Percentiles rank a stretch among this genome's conserved stretches.
phyloP scores from a whole-genome alignment of 2,329 filamentous ascomycete species.

The Hyphodiscus sp. region DNA sequence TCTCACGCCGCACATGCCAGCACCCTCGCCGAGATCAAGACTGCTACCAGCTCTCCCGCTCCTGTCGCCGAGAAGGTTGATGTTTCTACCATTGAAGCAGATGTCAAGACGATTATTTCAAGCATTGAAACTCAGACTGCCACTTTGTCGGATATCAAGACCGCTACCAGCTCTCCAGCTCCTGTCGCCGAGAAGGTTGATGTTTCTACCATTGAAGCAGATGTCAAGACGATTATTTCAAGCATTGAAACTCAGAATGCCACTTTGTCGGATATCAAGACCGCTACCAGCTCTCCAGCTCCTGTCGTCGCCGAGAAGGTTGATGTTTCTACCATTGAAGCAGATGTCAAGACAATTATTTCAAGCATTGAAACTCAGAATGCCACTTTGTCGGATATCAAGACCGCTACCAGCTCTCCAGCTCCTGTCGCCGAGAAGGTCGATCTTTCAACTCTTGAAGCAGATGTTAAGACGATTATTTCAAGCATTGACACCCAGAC shows the following conservation, averaged over 20 bases:
- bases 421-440: constrained; percentile 6
- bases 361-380: neutral
- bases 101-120: constrained; percentile 6
- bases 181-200: constrained; percentile 11
- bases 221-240: constrained; percentile 4
- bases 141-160: constrained; percentile 16
- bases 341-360: constrained; percentile 7
- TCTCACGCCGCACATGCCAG: constrained; percentile 18
- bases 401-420: constrained; percentile 10
- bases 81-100: constrained; percentile 12
- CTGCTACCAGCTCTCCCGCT: constrained; percentile 6
- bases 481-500: neutral
- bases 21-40: constrained; percentile 18
- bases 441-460: constrained; percentile 13
- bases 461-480: constrained; percentile 6
- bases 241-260: neutral
- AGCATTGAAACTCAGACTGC: neutral
- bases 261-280: neutral
- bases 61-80: constrained; percentile 15
- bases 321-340: constrained; percentile 15
- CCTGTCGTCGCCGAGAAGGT: constrained; percentile 10
- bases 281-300: constrained; percentile 6
- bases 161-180: constrained; percentile 7
- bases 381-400: constrained; percentile 14
- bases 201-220: constrained; percentile 8